Conservation (phyloP, 257 asterid genomes). For the Craterostigma plantagineum region DNA sequence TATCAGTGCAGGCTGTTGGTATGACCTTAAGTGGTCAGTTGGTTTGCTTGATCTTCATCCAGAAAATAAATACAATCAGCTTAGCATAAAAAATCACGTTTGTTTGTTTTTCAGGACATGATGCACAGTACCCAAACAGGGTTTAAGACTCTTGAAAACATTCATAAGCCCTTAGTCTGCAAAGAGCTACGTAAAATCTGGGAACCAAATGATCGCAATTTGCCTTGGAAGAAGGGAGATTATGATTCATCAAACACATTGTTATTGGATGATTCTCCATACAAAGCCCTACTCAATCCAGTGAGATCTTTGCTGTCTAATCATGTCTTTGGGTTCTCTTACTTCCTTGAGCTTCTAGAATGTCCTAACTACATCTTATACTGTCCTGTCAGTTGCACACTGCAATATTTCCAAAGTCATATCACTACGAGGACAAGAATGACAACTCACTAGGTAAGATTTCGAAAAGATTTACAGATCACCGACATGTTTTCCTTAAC, state of each 20-base stretch:
- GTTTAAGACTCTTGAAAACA: slow-evolving; percentile 56
- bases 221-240: slow-evolving; percentile 67
- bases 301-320: slow-evolving; percentile 19
- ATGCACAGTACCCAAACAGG: slow-evolving; percentile 43
- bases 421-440: slow-evolving; percentile 17
- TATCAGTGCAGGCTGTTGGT: no score
- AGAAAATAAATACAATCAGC: no score
- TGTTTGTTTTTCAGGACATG: slow-evolving; percentile 46
- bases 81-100: no score
- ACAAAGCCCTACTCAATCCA: slow-evolving; percentile 88
- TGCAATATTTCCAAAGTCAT: slow-evolving; percentile 60
- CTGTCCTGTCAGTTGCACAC: slow-evolving; percentile 32
- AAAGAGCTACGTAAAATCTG: slow-evolving; percentile 73
- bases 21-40: background rate
- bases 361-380: slow-evolving; percentile 7
- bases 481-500: background rate
- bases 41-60: background rate
- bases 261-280: slow-evolving; percentile 87
- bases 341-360: slow-evolving; percentile 2
- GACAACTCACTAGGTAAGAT: slow-evolving; percentile 60
- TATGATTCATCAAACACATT: slow-evolving; percentile 72
- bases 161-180: slow-evolving; percentile 63
- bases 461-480: background rate
- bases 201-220: slow-evolving; percentile 32
- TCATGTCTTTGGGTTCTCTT: slow-evolving; percentile 1